phyloP scores from a whole-genome alignment of 2,329 filamentous ascomycete species.

The Colletotrichum simmondsii region DNA sequence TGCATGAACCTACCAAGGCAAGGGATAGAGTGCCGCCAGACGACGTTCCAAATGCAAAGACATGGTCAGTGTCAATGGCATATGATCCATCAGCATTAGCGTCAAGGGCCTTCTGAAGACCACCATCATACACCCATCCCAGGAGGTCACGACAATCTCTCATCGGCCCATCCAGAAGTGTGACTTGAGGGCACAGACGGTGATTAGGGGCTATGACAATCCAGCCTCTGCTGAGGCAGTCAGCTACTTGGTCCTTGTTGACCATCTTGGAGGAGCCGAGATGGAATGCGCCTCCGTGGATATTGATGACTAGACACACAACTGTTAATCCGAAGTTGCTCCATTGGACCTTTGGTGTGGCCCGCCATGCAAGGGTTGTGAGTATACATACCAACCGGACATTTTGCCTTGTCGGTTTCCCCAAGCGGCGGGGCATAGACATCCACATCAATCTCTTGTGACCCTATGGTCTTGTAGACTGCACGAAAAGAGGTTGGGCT shows the following conservation, averaged over 20 bases:
- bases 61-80: slow-evolving; percentile 40
- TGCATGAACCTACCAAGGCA: slow-evolving; percentile 43
- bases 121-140: slow-evolving; percentile 46
- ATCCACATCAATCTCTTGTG: slow-evolving; percentile 43
- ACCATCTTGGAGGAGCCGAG: slow-evolving; percentile 51
- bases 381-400: slow-evolving; percentile 17
- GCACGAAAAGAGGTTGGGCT: slow-evolving; percentile 33
- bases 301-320: slow-evolving; percentile 47
- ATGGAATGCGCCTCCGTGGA: slow-evolving; percentile 57
- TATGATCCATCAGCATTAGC: slow-evolving; percentile 14
- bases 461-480: slow-evolving; percentile 43
- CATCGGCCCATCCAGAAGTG: slow-evolving; percentile 45
- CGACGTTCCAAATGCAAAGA: slow-evolving; percentile 50
- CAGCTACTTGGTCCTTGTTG: slow-evolving; percentile 48
- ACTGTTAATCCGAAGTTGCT: slow-evolving; percentile 7
- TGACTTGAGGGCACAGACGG: slow-evolving; percentile 45
- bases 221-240: slow-evolving; percentile 50
- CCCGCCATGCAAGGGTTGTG: neutral
- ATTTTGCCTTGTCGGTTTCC: slow-evolving; percentile 2
- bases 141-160: slow-evolving; percentile 47
- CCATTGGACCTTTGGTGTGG: neutral
- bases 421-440: slow-evolving; percentile 39
- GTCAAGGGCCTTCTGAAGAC: slow-evolving; percentile 39
- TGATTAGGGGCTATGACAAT: slow-evolving; percentile 49
- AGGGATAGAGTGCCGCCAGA: slow-evolving; percentile 49